Conservation (phyloP, 73 alveolate genomes). For the Blepharisma japonicum region DNA sequence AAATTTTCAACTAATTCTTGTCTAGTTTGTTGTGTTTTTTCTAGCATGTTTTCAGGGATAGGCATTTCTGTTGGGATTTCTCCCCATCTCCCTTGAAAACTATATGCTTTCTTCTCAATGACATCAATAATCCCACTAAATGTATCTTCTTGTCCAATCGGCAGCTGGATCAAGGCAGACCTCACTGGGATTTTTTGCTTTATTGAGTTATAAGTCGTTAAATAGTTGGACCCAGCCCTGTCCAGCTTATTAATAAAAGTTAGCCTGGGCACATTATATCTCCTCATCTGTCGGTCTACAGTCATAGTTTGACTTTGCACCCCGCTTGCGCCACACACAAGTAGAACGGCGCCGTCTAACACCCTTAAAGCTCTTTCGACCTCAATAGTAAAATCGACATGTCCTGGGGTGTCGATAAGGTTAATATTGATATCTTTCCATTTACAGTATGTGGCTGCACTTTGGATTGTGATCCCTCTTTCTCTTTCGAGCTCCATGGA, state of each 20-base stretch:
- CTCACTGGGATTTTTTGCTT: constrained; percentile 72
- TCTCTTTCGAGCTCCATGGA: constrained; percentile 96
- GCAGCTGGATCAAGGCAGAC: constrained; percentile 65
- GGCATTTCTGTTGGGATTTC: constrained; percentile 47
- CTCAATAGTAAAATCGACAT: constrained; percentile 97
- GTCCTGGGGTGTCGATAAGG: constrained; percentile 97
- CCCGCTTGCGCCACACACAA: constrained; percentile 94
- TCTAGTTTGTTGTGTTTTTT: constrained; percentile 59
- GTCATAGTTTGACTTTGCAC: constrained; percentile 94
- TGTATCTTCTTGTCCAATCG: constrained; percentile 78
- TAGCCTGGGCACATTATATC: constrained; percentile 89
- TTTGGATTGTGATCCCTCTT: constrained; percentile 92
- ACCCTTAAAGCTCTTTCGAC: constrained; percentile 97
- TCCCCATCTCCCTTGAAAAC: constrained; percentile 80
- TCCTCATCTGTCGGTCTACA: constrained; percentile 90
- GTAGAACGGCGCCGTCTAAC: constrained; percentile 89
- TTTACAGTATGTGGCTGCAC: constrained; percentile 93
- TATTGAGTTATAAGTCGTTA: constrained; percentile 46
- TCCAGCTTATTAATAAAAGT: constrained; percentile 93
- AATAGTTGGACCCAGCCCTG: constrained; percentile 95
- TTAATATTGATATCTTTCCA: constrained; percentile 86
- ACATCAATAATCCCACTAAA: constrained; percentile 78
- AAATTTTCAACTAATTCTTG: constrained; percentile 48
- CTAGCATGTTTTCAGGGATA: constrained; percentile 65
- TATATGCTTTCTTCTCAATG: constrained; percentile 66